Evolutionary conservation across 164 flowering plant species (phyloP).

Genomic region (Vitis cinerea): DNA sequence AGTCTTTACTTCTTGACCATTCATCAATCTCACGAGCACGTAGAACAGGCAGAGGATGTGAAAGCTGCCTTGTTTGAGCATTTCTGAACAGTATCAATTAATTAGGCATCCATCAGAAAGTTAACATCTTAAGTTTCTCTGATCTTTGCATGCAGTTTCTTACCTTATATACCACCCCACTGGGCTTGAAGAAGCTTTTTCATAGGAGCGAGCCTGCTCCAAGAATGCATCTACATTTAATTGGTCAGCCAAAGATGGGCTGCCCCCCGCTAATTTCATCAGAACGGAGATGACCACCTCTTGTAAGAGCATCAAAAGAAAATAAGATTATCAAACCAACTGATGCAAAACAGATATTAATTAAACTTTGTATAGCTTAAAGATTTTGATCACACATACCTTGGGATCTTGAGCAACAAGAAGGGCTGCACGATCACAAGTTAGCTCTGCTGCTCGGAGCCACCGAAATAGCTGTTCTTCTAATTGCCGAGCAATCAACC

Average conservation of each 20-base stretch:
- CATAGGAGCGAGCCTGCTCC: conserved; percentile 99
- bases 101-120: conserved; percentile 8
- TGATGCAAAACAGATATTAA: neutral
- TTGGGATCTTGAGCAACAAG: conserved; percentile 96
- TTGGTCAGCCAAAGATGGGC: conserved; percentile 93
- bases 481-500: conserved; percentile 74
- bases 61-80: conserved; percentile 95
- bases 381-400: conserved; percentile 39
- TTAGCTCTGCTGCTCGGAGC: conserved; percentile 96
- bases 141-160: neutral
- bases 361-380: neutral
- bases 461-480: conserved; percentile 91
- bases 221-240: conserved; percentile 94
- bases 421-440: conserved; percentile 98
- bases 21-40: conserved; percentile 97
- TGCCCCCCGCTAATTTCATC: conserved; percentile 98
- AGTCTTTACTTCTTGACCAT: conserved; percentile 90
- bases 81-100: conserved; percentile 48
- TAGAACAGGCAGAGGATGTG: conserved; percentile 93
- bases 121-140: neutral
- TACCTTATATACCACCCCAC: conserved; percentile 95
- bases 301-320: conserved; percentile 43
- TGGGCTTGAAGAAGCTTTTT: conserved; percentile 93
- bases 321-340: conserved; percentile 10
- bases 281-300: conserved; percentile 97